Conservation (phyloP, 2,329 filamentous ascomycete genomes). For the Sporothrix brunneoviolacea region DNA sequence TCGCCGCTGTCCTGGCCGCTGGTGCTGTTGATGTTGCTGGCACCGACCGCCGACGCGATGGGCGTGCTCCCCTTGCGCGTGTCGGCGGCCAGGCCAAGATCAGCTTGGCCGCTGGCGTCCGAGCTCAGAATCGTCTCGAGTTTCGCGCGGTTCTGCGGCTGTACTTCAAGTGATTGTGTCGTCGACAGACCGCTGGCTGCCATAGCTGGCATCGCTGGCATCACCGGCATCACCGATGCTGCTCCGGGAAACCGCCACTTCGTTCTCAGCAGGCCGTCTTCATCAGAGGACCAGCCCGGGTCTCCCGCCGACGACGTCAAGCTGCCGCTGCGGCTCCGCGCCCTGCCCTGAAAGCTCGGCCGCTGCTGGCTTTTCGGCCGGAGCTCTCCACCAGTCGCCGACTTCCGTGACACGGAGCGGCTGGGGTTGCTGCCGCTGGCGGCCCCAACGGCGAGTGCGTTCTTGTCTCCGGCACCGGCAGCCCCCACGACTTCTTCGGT, state of each 20-base stretch:
- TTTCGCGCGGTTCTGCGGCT: conserved; percentile 28
- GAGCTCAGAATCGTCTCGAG: conserved; percentile 42
- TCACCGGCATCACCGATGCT: background rate
- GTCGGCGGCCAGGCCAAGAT: conserved; percentile 22
- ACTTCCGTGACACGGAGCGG: conserved; percentile 20
- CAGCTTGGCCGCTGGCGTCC: conserved; percentile 25
- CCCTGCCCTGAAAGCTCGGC: background rate
- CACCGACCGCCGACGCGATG: background rate
- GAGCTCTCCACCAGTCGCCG: background rate
- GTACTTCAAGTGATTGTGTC: background rate
- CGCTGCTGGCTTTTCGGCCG: conserved; percentile 10
- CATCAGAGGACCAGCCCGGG: conserved; percentile 25
- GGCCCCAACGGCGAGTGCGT: no score
- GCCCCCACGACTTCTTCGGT: conserved; percentile 24
- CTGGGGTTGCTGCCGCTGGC: conserved; percentile 15
- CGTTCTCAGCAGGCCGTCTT: conserved; percentile 23
- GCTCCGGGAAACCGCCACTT: conserved; percentile 14
- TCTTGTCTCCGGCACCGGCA: conserved; percentile 19
- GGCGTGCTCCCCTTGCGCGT: conserved; percentile 17
- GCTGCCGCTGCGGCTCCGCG: conserved; percentile 16
- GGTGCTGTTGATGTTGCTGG: background rate
- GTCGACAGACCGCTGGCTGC: background rate
- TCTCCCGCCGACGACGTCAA: conserved; percentile 15
- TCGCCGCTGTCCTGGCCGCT: background rate
- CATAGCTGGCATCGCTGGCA: conserved; percentile 29